phyloP scores from a whole-genome alignment of 1,284 basidiomycete genomes.

The Anthracocystis walkeri region DNA sequence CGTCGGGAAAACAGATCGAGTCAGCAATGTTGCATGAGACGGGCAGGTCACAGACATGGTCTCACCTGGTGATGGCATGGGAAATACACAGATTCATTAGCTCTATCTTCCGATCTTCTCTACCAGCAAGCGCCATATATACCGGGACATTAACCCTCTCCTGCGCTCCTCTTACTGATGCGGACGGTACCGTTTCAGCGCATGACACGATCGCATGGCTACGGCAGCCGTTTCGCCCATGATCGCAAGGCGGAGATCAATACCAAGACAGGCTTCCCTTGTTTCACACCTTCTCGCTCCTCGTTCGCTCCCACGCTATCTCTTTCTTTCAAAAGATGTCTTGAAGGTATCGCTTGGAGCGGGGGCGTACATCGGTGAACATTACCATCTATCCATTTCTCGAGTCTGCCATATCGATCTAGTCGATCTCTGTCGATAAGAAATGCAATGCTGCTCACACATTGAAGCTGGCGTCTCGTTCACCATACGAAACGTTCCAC shows the following conservation, averaged over 20 bases:
- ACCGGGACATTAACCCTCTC: too few species aligned
- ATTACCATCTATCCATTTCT: not conserved
- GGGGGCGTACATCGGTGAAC: not conserved
- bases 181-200: not conserved
- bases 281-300: conserved; percentile 8
- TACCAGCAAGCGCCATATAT: not conserved
- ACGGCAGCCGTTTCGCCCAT: not conserved
- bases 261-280: conserved; percentile 1
- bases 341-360: not conserved
- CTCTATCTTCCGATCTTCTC: not conserved
- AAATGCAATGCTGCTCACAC: too few species aligned
- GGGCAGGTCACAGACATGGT: too few species aligned
- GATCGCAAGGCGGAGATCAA: conserved; percentile 5
- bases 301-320: not conserved
- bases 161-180: not conserved
- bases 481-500: not conserved
- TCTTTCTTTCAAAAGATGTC: not conserved
- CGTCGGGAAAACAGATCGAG: not conserved
- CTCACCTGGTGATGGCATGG: too few species aligned
- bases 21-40: not conserved
- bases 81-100: not conserved
- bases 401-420: not conserved
- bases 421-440: conserved; percentile 1
- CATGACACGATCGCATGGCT: not conserved
- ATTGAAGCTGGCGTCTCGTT: not conserved